Base-by-base conservation (phyloP, 495 filamentous ascomycete species). In the Cercophora scortea region DNA sequence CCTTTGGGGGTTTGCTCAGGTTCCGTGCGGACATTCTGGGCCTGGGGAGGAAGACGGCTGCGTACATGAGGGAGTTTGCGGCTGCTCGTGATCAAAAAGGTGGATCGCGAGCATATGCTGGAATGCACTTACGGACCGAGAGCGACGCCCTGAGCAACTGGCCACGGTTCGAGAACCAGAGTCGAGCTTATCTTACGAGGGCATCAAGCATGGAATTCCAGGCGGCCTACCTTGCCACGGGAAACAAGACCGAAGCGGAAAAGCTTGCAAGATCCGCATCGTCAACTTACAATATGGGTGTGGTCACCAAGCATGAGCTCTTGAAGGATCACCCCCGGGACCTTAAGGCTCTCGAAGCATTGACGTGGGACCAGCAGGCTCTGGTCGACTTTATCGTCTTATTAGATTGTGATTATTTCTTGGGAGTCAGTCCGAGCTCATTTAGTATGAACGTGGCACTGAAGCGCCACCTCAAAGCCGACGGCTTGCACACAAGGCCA, bases 341-440 rank as follows among this genome's bases (percentile, higher is more conserved):
- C 11, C 36, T 64, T 9, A 56, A 42, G 33, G 57, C 43, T 32
- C 47, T 75, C 19, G 59, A 63, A 45, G 54, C 56, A 19, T 50
- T 75, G 6, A 72, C 64, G 18, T 75, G 72, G 72, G 72, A 75
- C 54, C 72, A 73, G 57, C 67, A 73, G 48, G 72, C 67, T 3
- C 59, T 75, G 1, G 56, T 75, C 0, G 72, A 75, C 50, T 75
- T 71, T 42, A 56, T 65, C 6, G 65, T 71, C 4, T 52, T 75
- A 15, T 49, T 72, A 32, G 58, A 67, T 19, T 62, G 60, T 16
- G 64, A 73, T 39, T 70, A 72, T 45, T 74, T 75, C 51, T 42
- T 71, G 0, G 71, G 71, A 0, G 66, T 74, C 33, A 74, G 66
- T 34, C 72, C 71, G 0, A 73, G 72, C 49, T 73, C 71, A 10